Evolutionary conservation across 495 filamentous ascomycete species (phyloP).

Genomic region (Penicillium bovifimosum): DNA sequence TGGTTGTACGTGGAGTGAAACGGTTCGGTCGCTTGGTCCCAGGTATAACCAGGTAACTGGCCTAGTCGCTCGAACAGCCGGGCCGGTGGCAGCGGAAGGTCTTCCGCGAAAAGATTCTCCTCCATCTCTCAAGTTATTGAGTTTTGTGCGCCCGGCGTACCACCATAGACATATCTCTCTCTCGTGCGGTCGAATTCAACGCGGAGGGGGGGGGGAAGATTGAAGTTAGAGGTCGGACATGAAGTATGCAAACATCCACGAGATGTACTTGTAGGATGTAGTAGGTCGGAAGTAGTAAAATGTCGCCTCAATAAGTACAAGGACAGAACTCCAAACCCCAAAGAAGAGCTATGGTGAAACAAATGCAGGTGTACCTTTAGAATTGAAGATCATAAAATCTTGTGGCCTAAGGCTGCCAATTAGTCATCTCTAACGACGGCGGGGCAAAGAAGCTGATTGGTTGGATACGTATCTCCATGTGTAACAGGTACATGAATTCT

Average conservation of each 20-base stretch:
- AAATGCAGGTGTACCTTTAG: not conserved
- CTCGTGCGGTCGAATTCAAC: not conserved
- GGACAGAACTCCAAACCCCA: not conserved
- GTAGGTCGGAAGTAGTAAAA: not conserved
- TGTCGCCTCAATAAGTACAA: not conserved
- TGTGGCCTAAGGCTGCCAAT: not conserved
- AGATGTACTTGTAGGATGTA: not conserved
- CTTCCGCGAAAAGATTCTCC: slow-evolving; percentile 47
- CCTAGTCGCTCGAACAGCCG: slow-evolving; percentile 68
- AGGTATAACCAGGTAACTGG: slow-evolving; percentile 67
- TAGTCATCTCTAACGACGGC: slow-evolving; percentile 1
- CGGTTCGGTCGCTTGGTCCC: slow-evolving; percentile 64
- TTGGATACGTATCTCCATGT: not conserved
- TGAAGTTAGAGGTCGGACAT: slow-evolving; percentile 12
- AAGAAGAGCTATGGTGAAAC: slow-evolving; percentile 1
- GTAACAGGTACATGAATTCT: not conserved
- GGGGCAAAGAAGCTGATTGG: not conserved
- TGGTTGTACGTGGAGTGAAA: slow-evolving; percentile 80
- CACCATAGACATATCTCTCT: slow-evolving; percentile 17
- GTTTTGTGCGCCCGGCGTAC: not conserved
- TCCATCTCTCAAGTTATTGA: slow-evolving; percentile 28
- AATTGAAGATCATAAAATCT: not conserved
- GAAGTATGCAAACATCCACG: slow-evolving; percentile 12
- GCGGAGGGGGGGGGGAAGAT: slow-evolving; percentile 1
- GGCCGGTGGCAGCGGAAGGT: slow-evolving; percentile 61